These are phyloP conservation scores for Chlamydomonas incerta DNA, from an alignment of 139 green algal species.

Conservation along the genomic window DNA sequence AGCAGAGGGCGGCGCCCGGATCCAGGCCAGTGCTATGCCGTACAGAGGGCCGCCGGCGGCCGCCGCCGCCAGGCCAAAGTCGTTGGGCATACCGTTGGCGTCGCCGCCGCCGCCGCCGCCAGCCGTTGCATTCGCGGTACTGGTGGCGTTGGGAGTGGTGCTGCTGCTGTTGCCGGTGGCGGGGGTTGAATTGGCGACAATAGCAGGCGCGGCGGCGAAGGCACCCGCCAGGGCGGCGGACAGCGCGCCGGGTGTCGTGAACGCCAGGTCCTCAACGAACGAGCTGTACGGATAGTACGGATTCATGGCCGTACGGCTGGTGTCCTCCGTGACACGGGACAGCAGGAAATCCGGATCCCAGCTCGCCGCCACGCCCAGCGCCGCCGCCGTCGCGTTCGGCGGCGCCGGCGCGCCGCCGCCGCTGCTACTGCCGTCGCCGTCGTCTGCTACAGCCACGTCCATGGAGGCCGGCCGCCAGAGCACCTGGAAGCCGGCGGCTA, in stretches of 20 bases:
- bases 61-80: background rate
- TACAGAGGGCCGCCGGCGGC: background rate
- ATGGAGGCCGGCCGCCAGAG: background rate
- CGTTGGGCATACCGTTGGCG: no score
- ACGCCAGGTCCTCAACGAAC: conserved; percentile 17
- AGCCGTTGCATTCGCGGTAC: no score
- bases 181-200: no score
- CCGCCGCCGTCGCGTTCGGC: background rate
- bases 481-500: background rate
- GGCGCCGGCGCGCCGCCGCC: background rate
- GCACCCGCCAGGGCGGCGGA: background rate
- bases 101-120: no score
- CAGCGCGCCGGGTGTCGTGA: background rate
- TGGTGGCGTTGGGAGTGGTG: no score
- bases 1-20: background rate
- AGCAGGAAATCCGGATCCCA: conserved; percentile 3
- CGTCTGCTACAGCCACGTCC: no score
- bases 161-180: no score
- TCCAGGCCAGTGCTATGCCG: conserved; percentile 3
- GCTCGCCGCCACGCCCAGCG: background rate
- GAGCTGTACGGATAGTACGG: conserved; percentile 26
- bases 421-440: no score
- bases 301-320: no score
- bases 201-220: background rate
- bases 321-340: background rate